Evolutionary conservation across 2,329 filamentous ascomycete genomes (phyloP).

Genomic region (Ophiognomonia clavigignenti-juglandacearum): DNA sequence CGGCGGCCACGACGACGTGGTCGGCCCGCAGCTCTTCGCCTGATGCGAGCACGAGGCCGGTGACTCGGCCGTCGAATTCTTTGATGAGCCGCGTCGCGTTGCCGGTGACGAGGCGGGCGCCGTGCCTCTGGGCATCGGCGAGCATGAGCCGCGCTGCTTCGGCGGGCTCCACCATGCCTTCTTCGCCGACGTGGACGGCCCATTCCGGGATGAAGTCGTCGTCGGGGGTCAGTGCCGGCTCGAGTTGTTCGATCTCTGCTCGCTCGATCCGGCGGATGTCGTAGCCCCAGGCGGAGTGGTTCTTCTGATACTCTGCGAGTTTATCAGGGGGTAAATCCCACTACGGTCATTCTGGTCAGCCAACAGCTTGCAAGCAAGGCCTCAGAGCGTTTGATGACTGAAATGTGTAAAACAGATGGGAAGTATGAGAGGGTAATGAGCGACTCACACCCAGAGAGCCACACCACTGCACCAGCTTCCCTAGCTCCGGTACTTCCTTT

Average conservation of each 20-base stretch:
- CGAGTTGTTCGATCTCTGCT: slow-evolving; percentile 18
- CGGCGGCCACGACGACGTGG: slow-evolving; percentile 27
- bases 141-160: slow-evolving; percentile 21
- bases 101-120: slow-evolving; percentile 15
- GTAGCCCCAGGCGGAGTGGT: slow-evolving; percentile 25
- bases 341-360: neutral
- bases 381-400: neutral
- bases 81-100: slow-evolving; percentile 18
- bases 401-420: neutral
- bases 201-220: slow-evolving; percentile 8
- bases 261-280: slow-evolving; percentile 19
- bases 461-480: slow-evolving; percentile 19
- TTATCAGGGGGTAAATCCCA: slow-evolving; percentile 21
- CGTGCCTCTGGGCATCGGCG: slow-evolving; percentile 15
- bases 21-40: slow-evolving; percentile 18
- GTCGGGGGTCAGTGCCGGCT: slow-evolving; percentile 19
- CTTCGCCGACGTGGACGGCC: slow-evolving; percentile 48
- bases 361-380: neutral
- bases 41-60: slow-evolving; percentile 16
- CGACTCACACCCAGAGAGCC: slow-evolving; percentile 18
- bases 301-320: slow-evolving; percentile 19
- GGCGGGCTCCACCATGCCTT: slow-evolving; percentile 27
- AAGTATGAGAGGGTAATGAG: too few relatives aligned
- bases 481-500: slow-evolving; percentile 20
- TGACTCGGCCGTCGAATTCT: slow-evolving; percentile 8